Conservation (phyloP, 1,139 yeast species). For the Yamadazyma pseudoaaseri region DNA sequence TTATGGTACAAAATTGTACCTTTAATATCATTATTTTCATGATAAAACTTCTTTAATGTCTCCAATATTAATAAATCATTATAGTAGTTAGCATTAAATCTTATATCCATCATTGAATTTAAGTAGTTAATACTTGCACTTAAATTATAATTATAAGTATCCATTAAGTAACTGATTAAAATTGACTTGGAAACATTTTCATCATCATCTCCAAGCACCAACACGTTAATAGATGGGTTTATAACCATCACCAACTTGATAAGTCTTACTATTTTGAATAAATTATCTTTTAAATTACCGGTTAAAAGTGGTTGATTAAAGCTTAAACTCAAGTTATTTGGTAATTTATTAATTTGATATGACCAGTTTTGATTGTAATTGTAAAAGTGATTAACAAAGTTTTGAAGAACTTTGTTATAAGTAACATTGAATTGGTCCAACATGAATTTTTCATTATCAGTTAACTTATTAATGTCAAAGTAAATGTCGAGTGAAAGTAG, state of each 20-base stretch:
- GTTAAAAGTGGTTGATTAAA: slow-evolving; percentile 37
- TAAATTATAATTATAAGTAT: slow-evolving; percentile 37
- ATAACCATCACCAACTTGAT: slow-evolving; percentile 36
- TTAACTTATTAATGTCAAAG: slow-evolving; percentile 21
- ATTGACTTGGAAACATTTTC: slow-evolving; percentile 36
- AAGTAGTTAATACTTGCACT: slow-evolving; percentile 26
- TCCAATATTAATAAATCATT: slow-evolving; percentile 43
- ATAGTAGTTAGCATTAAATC: slow-evolving; percentile 35
- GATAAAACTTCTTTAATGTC: slow-evolving; percentile 37
- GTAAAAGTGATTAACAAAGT: slow-evolving; percentile 39
- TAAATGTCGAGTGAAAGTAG: slow-evolving; percentile 40
- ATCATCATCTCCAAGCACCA: slow-evolving; percentile 36
- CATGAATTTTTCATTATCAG: slow-evolving; percentile 19
- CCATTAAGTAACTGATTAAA: slow-evolving; percentile 42
- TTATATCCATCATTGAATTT: slow-evolving; percentile 9
- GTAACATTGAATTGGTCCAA: slow-evolving; percentile 24
- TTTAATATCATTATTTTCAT: slow-evolving; percentile 35
- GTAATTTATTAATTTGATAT: slow-evolving; percentile 31
- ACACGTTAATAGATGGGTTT: slow-evolving; percentile 33
- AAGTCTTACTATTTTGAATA: slow-evolving; percentile 39
- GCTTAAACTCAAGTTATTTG: slow-evolving; percentile 24
- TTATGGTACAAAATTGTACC: slow-evolving; percentile 32
- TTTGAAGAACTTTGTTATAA: slow-evolving; percentile 38
- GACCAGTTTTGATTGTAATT: slow-evolving; percentile 29
- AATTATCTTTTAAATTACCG: slow-evolving; percentile 38